A percentile compares a stretch with the other conserved stretches of the same genome.
These are phyloP conservation scores for Gastrolobium villosum DNA, from an alignment of 306 rosid species.

Conservation along the genomic window DNA sequence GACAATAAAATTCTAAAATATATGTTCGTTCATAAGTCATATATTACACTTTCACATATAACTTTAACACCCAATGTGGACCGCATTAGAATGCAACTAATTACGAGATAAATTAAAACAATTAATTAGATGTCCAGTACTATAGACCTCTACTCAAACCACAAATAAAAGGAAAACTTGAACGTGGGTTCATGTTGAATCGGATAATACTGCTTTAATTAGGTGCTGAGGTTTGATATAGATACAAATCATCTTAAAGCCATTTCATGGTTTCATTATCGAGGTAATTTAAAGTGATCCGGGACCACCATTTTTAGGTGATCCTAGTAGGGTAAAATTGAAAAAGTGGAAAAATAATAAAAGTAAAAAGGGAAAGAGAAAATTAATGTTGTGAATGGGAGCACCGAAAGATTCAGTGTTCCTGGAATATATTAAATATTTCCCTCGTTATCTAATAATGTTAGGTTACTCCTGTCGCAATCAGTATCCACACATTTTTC, in stretches of 20 bases:
- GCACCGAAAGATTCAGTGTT: too few species aligned
- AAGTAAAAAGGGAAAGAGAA: too few species aligned
- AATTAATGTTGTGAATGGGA: too few species aligned
- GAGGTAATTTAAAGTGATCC: too few species aligned
- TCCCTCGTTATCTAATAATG: too few species aligned
- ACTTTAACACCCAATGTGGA: slow-evolving; percentile 22
- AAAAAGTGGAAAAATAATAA: too few species aligned
- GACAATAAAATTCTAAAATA: neutral
- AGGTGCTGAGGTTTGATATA: slow-evolving; percentile 36
- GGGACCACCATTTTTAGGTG: too few species aligned
- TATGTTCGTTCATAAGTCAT: neutral
- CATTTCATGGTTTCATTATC: slow-evolving; percentile 8
- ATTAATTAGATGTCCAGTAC: neutral
- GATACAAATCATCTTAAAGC: slow-evolving; percentile 10
- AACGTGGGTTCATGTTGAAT: slow-evolving; percentile 33
- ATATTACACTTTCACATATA: slow-evolving; percentile 3
- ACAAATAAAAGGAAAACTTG: neutral
- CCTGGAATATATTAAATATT: too few species aligned
- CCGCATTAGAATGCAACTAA: neutral
- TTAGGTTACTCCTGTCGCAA: slow-evolving; percentile 51
- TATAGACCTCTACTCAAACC: neutral
- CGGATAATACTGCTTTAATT: slow-evolving; percentile 25
- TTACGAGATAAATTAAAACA: neutral
- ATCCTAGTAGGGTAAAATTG: too few species aligned
- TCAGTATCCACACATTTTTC: slow-evolving; percentile 53